These are phyloP conservation scores for Candida maris DNA, from an alignment of 805 yeast species.

Conservation along the genomic window DNA sequence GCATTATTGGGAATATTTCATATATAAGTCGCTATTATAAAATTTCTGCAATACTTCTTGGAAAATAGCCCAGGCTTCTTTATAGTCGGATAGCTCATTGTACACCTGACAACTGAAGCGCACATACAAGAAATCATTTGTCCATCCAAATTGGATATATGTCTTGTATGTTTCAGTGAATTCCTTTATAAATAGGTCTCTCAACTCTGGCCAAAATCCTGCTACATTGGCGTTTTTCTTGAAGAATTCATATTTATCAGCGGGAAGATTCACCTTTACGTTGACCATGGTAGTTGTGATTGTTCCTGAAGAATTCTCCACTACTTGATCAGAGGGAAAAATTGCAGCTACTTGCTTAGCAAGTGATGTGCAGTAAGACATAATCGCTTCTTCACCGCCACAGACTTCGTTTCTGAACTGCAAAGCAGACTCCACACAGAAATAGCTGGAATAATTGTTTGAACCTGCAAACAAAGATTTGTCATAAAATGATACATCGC, in stretches of 20 bases:
- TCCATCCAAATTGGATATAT: slow-evolving; percentile 43
- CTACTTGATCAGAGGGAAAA: slow-evolving; percentile 36
- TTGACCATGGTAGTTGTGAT: slow-evolving; percentile 43
- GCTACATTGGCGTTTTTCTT: slow-evolving; percentile 3
- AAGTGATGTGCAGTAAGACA: slow-evolving; percentile 43
- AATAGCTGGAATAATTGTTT: slow-evolving; percentile 39
- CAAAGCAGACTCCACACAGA: slow-evolving; percentile 45
- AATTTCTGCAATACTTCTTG: slow-evolving; percentile 29
- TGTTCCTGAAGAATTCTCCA: slow-evolving; percentile 35
- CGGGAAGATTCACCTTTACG: slow-evolving; percentile 34
- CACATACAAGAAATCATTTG: slow-evolving; percentile 38
- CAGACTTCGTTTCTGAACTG: slow-evolving; percentile 50
- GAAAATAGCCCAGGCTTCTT: slow-evolving; percentile 41
- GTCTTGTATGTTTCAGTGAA: slow-evolving; percentile 37
- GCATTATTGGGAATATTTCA: slow-evolving; percentile 1
- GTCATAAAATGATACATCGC: slow-evolving; percentile 32
- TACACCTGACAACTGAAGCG: slow-evolving; percentile 63
- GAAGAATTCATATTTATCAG: slow-evolving; percentile 5
- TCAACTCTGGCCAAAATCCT: slow-evolving; percentile 10
- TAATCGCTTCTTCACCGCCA: slow-evolving; percentile 57
- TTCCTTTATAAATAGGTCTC: slow-evolving; percentile 17
- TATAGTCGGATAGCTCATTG: slow-evolving; percentile 53
- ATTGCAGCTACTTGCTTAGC: slow-evolving; percentile 41
- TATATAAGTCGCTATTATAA: slow-evolving; percentile 7
- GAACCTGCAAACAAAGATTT: slow-evolving; percentile 54